Evolutionary conservation across 2,329 filamentous ascomycete species (phyloP).

Genomic region (Parascedosporium putredinis): DNA sequence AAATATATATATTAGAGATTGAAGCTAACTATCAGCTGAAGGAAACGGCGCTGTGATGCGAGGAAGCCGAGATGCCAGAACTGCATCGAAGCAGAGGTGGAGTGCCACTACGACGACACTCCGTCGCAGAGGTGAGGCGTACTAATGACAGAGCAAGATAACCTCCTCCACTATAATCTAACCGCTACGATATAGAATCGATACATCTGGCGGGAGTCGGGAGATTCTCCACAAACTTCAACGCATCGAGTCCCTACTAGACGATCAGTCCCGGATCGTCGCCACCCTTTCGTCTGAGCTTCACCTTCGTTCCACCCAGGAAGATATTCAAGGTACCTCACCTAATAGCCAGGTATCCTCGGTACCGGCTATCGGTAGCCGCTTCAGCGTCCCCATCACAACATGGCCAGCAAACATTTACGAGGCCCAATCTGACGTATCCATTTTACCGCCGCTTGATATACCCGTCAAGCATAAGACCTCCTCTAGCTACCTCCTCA

Average conservation of each 20-base stretch:
- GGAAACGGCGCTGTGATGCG: conserved; percentile 20
- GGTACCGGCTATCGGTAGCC: background rate
- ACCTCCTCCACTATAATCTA: background rate
- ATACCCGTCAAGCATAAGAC: conserved; percentile 20
- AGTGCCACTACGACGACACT: conserved; percentile 19
- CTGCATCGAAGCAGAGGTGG: conserved; percentile 16
- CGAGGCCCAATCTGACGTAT: conserved; percentile 8
- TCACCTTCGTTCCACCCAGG: background rate
- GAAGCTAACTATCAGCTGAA: conserved; percentile 5
- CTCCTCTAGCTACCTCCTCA: conserved; percentile 19
- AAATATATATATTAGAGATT: background rate
- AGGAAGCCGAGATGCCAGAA: conserved; percentile 16
- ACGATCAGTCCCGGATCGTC: conserved; percentile 13
- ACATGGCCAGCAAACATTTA: conserved; percentile 1
- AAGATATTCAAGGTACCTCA: conserved; percentile 10
- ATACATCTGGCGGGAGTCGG: conserved; percentile 18
- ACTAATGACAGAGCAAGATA: background rate
- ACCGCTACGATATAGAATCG: conserved; percentile 14
- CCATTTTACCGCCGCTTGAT: conserved; percentile 16
- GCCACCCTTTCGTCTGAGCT: conserved; percentile 12
- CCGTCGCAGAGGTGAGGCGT: conserved; percentile 18
- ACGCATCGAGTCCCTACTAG: conserved; percentile 18
- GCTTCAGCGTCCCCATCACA: conserved; percentile 5
- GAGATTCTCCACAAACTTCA: conserved; percentile 18
- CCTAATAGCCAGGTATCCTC: conserved; percentile 12